Evolutionary conservation across 345 rosid species (phyloP), one percentile per base, ranked within the genome.

Genomic region (Salix suchowensis): DNA sequence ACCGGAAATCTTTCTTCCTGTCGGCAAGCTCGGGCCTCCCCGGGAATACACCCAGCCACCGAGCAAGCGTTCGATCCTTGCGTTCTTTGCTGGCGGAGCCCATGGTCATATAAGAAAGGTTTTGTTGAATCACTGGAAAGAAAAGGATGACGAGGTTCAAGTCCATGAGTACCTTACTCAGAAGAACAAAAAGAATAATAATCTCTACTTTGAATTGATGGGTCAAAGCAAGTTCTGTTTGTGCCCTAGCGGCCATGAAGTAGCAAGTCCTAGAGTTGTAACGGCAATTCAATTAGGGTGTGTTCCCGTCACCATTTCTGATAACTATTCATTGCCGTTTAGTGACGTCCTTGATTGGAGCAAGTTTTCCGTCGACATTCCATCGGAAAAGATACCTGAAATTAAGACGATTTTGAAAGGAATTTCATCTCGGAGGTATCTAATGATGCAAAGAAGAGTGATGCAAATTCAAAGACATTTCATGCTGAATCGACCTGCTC

Each of bases 231-330:
- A 82, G 79, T 89, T 82, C 71, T 89, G 93, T 67, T 30, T 91
- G 30, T 89, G 96, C 67, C 94, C 94, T 0, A 89, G 93, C 54
- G 93, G 96, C 69, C 87, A 66, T 73, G 92, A 89, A 79, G 96
- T 91, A 12, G 93, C 93, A 0, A 89, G 94, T 79, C 96, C 94
- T 7, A 83, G 96, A 74, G 66, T 87, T 28, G 88, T 85, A 0
- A 88, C 88, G 50, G 72, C 94, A 2, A 84, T 89, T 4, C 79
- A 85, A 62, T 67, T 86, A 0, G 91, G 91, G 1, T 91, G 92
- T 34, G 86, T 91, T 13, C 94, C 92, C 0, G 91, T 91, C 13
- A 87, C 87, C 11, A 75, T 91, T 13, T 87, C 92, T 0, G 85
- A 82, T 40, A 11, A 71, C 18, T 91, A 91, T 36, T 74, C 80